Evolutionary conservation across 345 rosid species (phyloP).

Genomic region (Eucalyptus marginata): DNA sequence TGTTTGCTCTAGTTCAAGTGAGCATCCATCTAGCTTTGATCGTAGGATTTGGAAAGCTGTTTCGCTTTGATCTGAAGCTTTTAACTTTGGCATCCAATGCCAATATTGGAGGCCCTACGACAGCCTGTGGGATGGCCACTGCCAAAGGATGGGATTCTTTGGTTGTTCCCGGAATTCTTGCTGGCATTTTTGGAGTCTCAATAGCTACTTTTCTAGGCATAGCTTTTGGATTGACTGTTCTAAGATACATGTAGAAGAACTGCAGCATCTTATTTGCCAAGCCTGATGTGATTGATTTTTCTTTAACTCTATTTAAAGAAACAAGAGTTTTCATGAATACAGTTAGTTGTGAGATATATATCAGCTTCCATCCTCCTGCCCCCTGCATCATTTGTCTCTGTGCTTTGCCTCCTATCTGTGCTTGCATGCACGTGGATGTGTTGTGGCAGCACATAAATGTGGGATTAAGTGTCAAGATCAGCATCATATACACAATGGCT

Average conservation of each 20-base stretch:
- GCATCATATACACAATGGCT: neutral
- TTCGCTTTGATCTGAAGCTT: constrained; percentile 46
- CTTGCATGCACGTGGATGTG: neutral
- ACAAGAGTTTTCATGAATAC: neutral
- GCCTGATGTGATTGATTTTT: neutral
- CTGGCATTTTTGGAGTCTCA: constrained; percentile 68
- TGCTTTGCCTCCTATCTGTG: neutral
- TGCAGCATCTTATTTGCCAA: neutral
- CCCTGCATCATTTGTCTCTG: neutral
- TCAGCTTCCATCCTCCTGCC: neutral
- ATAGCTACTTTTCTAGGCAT: constrained; percentile 71
- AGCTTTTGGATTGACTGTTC: constrained; percentile 43
- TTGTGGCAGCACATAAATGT: neutral
- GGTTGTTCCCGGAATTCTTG: constrained; percentile 63
- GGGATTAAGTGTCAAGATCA: neutral
- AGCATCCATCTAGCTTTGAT: constrained; percentile 62
- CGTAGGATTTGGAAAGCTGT: constrained; percentile 68
- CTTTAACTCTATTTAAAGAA: neutral
- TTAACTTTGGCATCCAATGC: constrained; percentile 86
- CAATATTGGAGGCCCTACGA: constrained; percentile 87
- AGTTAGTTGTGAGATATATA: neutral
- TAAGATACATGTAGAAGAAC: constrained; percentile 30
- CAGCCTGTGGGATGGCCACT: constrained; percentile 93
- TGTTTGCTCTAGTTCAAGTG: constrained; percentile 71
- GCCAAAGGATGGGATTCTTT: constrained; percentile 79